These are phyloP conservation scores for Kodamaea jinghongensis DNA, from an alignment of 805 yeast species.

Conservation along the genomic window DNA sequence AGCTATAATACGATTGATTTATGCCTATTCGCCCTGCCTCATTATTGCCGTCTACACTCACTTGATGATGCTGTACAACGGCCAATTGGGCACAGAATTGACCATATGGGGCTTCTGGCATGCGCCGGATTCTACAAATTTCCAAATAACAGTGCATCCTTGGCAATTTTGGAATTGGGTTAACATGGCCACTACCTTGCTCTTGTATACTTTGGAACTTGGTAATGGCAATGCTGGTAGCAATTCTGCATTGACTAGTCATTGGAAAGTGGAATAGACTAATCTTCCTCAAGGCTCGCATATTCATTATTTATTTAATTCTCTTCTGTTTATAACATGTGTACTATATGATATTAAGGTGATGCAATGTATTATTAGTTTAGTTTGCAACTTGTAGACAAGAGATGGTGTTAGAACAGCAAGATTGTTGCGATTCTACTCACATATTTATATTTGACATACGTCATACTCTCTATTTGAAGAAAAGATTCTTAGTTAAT, in stretches of 20 bases:
- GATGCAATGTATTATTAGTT: neutral
- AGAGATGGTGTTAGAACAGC: neutral
- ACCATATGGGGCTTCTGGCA: slow-evolving; percentile 58
- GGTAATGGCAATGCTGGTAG: slow-evolving; percentile 32
- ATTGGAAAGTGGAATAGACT: slow-evolving; percentile 40
- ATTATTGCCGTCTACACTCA: slow-evolving; percentile 95
- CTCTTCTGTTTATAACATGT: neutral
- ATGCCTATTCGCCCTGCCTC: slow-evolving; percentile 90
- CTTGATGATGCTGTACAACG: slow-evolving; percentile 83
- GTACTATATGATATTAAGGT: slow-evolving; percentile 4
- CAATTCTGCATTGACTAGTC: slow-evolving; percentile 38
- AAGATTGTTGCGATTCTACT: too few species aligned
- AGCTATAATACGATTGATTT: slow-evolving; percentile 54
- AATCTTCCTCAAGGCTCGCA: slow-evolving; percentile 1
- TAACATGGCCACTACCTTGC: slow-evolving; percentile 75
- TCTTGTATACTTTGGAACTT: slow-evolving; percentile 79
- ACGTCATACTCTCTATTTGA: slow-evolving; percentile 2
- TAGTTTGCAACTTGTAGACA: neutral
- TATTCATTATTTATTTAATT: slow-evolving; percentile 6
- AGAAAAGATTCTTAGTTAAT: slow-evolving; percentile 1
- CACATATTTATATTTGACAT: too few species aligned
- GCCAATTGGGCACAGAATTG: slow-evolving; percentile 64
- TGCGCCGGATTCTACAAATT: slow-evolving; percentile 15
- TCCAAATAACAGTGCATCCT: slow-evolving; percentile 50
- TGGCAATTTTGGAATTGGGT: slow-evolving; percentile 98